Base-by-base conservation (phyloP, 1,284 basidiomycete genomes). In the Sanghuangporus baumii region DNA sequence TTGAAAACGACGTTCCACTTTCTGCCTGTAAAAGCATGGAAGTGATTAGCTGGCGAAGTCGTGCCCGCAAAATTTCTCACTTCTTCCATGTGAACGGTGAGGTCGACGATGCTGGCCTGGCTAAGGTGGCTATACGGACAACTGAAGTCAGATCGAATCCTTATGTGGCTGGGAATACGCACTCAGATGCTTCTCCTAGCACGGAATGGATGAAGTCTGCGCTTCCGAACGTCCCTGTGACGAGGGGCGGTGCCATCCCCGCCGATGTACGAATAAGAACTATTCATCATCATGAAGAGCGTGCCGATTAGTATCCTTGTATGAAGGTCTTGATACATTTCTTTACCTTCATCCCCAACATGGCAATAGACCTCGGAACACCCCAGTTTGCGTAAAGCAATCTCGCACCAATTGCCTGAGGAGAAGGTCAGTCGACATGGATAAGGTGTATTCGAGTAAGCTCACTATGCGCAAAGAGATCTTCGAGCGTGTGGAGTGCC, bases 171-270 rank as follows among this genome's bases (percentile, higher is more conserved):
- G 57, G 47, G 58, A 12, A 12, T 51, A 61, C 71, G 41, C 66
- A 72, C 63, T 77, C 75, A 64, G 71, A 71, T 3, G 74, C 74
- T 65, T 76, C 71, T 56, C 63, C 71, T 38, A 68, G 68, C 62
- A 67, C 64, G 31, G 74, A 76, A 66, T 77, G 75, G 61, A 81
- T 75, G 62, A 84, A 84, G 65, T 84, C 81, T 56, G 77, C 75
- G 38, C 80, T 78, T 23, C 81, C 83, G 61, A 84, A 85, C 6
- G 81, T 81, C 46, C 79, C 82, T 4, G 82, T 84, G 26, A 84
- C 79, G n/a, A 84, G 72, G 6, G 81, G 81, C 50, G 76, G 76
- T 8, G 80, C 77, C 14, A 72, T 71, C 3, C 83, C 83, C 59
- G 78, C 76, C 1, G 82, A 82, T 23, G 79, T 76, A 36, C 76